Evolutionary conservation across 2,329 filamentous ascomycete species (phyloP).

Genomic region (Alternaria hordeiaustralica): DNA sequence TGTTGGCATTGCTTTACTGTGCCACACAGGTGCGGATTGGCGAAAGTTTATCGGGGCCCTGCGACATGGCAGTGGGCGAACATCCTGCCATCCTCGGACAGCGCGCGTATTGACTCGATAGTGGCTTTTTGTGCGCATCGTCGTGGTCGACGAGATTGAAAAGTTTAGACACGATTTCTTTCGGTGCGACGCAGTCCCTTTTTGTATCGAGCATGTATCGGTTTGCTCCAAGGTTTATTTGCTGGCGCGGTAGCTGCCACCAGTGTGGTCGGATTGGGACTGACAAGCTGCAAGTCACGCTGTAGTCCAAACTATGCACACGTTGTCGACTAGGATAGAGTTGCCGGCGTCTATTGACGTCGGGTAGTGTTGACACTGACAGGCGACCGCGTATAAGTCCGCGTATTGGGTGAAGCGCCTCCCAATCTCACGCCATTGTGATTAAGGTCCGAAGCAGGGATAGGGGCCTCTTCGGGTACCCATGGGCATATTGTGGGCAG

Average conservation of each 20-base stretch:
- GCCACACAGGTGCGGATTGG: slow-evolving; percentile 27
- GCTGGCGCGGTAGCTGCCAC: slow-evolving; percentile 15
- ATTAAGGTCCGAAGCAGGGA: slow-evolving; percentile 19
- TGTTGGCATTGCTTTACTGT: slow-evolving; percentile 22
- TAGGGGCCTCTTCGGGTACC: slow-evolving; percentile 18
- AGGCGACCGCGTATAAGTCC: slow-evolving; percentile 16
- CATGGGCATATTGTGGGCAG: slow-evolving; percentile 27
- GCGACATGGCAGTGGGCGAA: slow-evolving; percentile 1
- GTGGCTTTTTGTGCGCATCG: slow-evolving; percentile 19
- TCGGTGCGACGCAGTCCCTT: slow-evolving; percentile 13
- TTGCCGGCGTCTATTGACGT: slow-evolving; percentile 22
- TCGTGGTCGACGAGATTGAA: slow-evolving; percentile 11
- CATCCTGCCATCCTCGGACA: slow-evolving; percentile 10
- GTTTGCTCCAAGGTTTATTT: slow-evolving; percentile 15
- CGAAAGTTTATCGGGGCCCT: slow-evolving; percentile 19
- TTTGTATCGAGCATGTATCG: slow-evolving; percentile 2
- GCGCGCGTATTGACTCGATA: slow-evolving; percentile 23
- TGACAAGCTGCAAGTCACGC: slow-evolving; percentile 24
- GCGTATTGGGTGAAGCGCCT: slow-evolving; percentile 23
- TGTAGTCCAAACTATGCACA: background rate
- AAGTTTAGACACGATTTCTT: slow-evolving; percentile 6
- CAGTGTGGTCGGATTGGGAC: slow-evolving; percentile 14
- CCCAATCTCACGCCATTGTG: slow-evolving; percentile 5
- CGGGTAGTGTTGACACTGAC: slow-evolving; percentile 34
- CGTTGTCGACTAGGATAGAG: slow-evolving; percentile 11